Base-by-base conservation (phyloP, 176 grass and related monocot genomes). In the Musa beccarii region DNA sequence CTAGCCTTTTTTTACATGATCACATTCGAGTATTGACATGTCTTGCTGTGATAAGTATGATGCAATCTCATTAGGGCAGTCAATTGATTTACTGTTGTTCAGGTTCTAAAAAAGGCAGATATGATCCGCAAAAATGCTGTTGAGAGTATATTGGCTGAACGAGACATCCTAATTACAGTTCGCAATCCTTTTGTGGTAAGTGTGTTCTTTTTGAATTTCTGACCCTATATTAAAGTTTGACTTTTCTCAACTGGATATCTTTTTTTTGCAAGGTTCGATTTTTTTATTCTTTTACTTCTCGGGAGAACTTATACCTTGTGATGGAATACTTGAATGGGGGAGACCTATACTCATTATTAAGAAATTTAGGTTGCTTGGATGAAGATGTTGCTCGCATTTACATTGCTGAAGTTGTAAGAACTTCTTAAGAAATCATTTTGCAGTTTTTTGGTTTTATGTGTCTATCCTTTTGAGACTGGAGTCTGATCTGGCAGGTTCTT, bases 311-410 rank as follows among this genome's bases (percentile, higher is more conserved):
- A 76, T 99, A 99, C 83, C 85, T 99, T 74, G 96, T 99, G 49
- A 99, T 99, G 96, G 96, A 99, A 85, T 99, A 99, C 79, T 83
- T 99, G 75, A 99, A 99, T 79, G 96, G 96, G 76, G 96, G 96
- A 20, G 96, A 99, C 63, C 74, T 99, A 62, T 99, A 99, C 80
- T 99, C 91, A 68, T 73, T 99, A 81, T 81, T 99, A 80, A 92
- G 91, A 89, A 99, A 92, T 83, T 92, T 99, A 78, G 96, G 91
- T 55, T 99, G 96, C 83, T 87, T 99, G 81, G 91, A 92, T 81
- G 91, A 99, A 85, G 96, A 88, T 75, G 96, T 95, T 80, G 96
- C 91, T 83, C 96, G 91, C 70, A 82, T 95, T 79, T 99, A 99
- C 76, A 86, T 99, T 84, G 96, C 96, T 79, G 96, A 99, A 99